These are phyloP conservation scores for Oenanthe sinensis DNA, from an alignment of 129 eudicot genomes.

Conservation along the genomic window DNA sequence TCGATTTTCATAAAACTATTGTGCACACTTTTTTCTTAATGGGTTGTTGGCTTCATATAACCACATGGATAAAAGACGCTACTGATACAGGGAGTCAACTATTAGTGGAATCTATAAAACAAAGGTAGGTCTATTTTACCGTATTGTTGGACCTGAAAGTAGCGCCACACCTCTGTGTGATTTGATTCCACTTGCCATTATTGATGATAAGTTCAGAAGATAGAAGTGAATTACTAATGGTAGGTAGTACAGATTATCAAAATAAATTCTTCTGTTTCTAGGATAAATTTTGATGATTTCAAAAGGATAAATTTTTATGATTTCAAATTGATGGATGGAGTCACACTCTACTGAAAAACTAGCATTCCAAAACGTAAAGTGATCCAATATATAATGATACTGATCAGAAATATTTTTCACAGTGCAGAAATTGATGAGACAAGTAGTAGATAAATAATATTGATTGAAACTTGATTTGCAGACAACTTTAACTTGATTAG, in stretches of 20 bases:
- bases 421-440: background rate
- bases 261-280: background rate
- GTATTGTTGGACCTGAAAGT: constrained; percentile 4
- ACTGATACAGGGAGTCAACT: background rate
- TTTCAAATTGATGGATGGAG: background rate
- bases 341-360: background rate
- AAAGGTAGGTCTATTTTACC: background rate
- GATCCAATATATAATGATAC: background rate
- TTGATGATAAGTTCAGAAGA: background rate
- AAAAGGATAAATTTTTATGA: no score
- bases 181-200: background rate
- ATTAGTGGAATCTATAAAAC: background rate
- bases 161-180: background rate
- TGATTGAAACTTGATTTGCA: no score
- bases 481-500: no score
- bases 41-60: background rate
- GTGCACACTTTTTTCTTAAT: background rate
- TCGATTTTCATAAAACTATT: background rate
- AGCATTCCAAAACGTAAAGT: background rate
- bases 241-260: background rate
- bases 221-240: background rate
- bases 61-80: background rate
- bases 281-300: background rate
- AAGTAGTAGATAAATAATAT: no score
- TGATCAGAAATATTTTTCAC: no score